Conservation (phyloP, 805 yeast species). For the Candida schatavii region DNA sequence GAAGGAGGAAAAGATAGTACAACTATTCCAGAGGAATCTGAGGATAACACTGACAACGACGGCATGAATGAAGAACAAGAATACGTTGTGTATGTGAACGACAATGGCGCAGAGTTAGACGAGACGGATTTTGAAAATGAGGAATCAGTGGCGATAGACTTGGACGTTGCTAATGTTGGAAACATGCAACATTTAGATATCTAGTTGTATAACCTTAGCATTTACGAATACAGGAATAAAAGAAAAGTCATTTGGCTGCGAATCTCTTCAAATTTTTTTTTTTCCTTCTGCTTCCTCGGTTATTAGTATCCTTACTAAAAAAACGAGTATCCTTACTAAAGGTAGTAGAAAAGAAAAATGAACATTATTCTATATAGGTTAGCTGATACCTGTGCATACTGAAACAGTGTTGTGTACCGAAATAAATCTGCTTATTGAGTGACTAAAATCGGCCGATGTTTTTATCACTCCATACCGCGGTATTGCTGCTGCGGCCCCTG, state of each 20-base stretch:
- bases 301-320: not conserved
- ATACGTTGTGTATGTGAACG: not conserved
- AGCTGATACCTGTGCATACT: too few relatives aligned
- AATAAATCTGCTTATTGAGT: too few relatives aligned
- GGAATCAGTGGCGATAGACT: constrained; percentile 17
- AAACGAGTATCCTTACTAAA: too few relatives aligned
- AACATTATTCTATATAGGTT: too few relatives aligned
- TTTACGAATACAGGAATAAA: not conserved
- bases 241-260: not conserved
- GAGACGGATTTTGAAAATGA: constrained; percentile 12
- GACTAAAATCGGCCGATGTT: too few relatives aligned
- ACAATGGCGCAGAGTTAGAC: constrained; percentile 4
- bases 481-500: too few relatives aligned
- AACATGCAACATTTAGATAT: constrained; percentile 2
- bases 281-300: not conserved
- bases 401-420: too few relatives aligned
- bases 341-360: too few relatives aligned
- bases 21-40: constrained; percentile 7
- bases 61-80: constrained; percentile 7
- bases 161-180: constrained; percentile 15
- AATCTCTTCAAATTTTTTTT: not conserved
- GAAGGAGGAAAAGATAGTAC: constrained; percentile 9
- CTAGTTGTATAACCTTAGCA: constrained; percentile 2
- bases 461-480: too few relatives aligned
- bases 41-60: constrained; percentile 9